Evolutionary conservation across 106 monocot species (phyloP), one percentile per base, ranked within the genome.

Genomic region (Dioscorea alata): DNA sequence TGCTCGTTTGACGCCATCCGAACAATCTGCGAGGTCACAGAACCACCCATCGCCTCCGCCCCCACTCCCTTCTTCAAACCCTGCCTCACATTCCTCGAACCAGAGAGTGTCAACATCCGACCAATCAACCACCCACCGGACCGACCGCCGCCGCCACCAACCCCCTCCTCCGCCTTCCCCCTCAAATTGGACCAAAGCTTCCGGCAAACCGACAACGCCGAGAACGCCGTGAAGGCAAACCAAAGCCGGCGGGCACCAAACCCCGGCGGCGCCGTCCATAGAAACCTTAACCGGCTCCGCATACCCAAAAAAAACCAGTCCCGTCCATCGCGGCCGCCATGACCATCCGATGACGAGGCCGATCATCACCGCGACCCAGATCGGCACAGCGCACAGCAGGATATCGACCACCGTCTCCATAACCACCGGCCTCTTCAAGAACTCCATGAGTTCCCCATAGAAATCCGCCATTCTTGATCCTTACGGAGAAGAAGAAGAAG

Each of bases 301-400:
- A 96, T 68, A 12, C 96, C 96, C 14, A 92, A 75, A 67, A n/a
- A 82, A 92, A n/a, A 96, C 42, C n/a, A 96, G 76, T 33, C 96
- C 96, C 54, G 96, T 89, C 96, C 96, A 96, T 25, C 96, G 74
- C 67, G 96, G 96, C 51, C 89, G 62, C 91, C 96, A 96, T 20
- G 96, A 86, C 96, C 96, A 96, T 18, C 96, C 96, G 70, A 96
- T 89, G 50, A 84, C 86, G 42, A 96, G 64, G 13, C 96, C 96
- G 71, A 96, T 96, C 96, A 89, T 92, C 34, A 96, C 91, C 9
- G 96, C 96, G 23, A 84, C 67, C 96, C 96, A 96, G 79, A 96
- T 92, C 86, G 91, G 91, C 56, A 96, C 96, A 13, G 84, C 62
- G 75, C 91, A 91, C 23, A 96, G 78, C 57, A 96, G 69, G 17